These are phyloP conservation scores for Phialophora chinensis DNA, from an alignment of 2,329 filamentous ascomycete species.

Conservation along the genomic window DNA sequence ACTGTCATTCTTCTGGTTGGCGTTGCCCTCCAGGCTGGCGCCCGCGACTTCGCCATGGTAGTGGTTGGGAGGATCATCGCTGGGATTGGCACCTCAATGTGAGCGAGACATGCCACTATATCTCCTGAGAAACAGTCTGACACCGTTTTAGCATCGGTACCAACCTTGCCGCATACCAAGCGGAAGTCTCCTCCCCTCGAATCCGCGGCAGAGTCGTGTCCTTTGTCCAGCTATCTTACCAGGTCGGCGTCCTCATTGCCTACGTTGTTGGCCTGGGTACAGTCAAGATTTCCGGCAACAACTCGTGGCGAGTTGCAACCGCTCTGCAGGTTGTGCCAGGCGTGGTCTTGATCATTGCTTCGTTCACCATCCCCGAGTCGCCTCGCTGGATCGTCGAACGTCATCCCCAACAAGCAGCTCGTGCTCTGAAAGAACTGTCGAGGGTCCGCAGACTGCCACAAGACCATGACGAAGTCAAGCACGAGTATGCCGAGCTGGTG, in stretches of 20 bases:
- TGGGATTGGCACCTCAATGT: neutral
- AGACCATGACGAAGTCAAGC: neutral
- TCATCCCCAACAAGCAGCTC: conserved; percentile 38
- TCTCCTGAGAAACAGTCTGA: neutral
- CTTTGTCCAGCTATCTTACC: conserved; percentile 50
- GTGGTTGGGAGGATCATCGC: neutral
- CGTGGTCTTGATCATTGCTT: conserved; percentile 45
- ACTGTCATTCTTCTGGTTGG: neutral
- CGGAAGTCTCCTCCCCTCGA: conserved; percentile 6
- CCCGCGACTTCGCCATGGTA: neutral
- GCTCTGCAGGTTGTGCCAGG: conserved; percentile 52
- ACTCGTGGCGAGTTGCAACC: conserved; percentile 43
- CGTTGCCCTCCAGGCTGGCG: neutral
- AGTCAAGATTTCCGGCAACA: neutral
- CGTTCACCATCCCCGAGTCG: conserved; percentile 50
- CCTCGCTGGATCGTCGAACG: conserved; percentile 48
- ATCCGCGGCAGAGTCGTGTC: conserved; percentile 14
- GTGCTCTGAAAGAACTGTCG: neutral
- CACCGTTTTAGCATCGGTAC: neutral
- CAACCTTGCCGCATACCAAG: neutral
- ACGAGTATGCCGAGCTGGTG: neutral
- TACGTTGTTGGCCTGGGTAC: conserved; percentile 54
- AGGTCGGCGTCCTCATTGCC: conserved; percentile 52
- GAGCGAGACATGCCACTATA: neutral
- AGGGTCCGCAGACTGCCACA: neutral